phyloP scores from a whole-genome alignment of 192 early-diverging fungal genomes.

The Mortierella alpina region DNA sequence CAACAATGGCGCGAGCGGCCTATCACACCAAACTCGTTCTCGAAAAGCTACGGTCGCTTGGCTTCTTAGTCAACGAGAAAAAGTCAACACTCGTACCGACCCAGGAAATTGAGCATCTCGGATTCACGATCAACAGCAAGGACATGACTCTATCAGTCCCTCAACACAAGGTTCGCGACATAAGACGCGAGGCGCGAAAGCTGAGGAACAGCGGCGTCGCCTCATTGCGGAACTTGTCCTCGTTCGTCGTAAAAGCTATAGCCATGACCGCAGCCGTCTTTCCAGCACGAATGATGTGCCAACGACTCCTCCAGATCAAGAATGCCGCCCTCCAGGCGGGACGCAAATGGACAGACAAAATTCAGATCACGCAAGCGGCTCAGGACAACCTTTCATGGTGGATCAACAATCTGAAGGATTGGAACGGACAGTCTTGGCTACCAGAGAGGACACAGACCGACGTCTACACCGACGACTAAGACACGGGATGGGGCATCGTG shows the following conservation, averaged over 20 bases:
- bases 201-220: neutral
- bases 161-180: neutral
- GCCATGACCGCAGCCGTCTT: slow-evolving; percentile 14
- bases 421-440: slow-evolving; percentile 31
- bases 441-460: slow-evolving; percentile 17
- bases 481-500: slow-evolving; percentile 23
- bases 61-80: neutral
- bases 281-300: neutral
- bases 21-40: neutral
- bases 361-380: too few species aligned
- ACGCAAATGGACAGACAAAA: too few species aligned
- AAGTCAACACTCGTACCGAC: slow-evolving; percentile 8
- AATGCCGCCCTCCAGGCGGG: neutral
- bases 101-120: slow-evolving; percentile 9
- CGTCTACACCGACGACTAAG: slow-evolving; percentile 32
- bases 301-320: neutral
- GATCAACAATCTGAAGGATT: neutral
- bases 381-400: too few species aligned
- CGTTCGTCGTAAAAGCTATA: slow-evolving; percentile 8
- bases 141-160: slow-evolving; percentile 8
- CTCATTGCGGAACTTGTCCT: neutral
- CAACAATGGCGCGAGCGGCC: neutral
- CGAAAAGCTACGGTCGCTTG: neutral
- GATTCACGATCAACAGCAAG: slow-evolving; percentile 1
- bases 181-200: neutral